Evolutionary conservation across 2,329 filamentous ascomycete genomes (phyloP), one percentile per base, ranked within the genome.

Genomic region (Niveomyces coronatus): DNA sequence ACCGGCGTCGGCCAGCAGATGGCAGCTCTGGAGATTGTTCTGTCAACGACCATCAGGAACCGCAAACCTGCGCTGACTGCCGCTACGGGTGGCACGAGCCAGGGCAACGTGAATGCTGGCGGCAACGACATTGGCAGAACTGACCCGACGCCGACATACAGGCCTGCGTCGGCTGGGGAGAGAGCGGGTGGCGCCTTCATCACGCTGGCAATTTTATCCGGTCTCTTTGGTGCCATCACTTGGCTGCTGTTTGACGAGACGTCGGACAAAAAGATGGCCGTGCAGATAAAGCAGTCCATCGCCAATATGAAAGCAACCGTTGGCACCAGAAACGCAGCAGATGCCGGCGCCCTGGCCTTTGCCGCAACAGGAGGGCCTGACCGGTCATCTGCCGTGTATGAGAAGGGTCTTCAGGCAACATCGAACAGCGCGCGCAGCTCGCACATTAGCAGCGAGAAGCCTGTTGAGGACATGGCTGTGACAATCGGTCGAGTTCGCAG

Each of bases 1-100:
- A 68, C 64, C 6, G 79, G 79, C 6, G 70, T 83, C 3, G 80
- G 80, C 5, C 77, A 83, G 54, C 78, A 83, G 56, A 84, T 85
- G 79, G 68, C 74, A 2, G 77, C 74, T 3, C 61, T 84, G 53
- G 76, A 82, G 49, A 65, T 81, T 9, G 69, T 81, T 6, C 66
- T 83, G 31, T 69, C 70, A 26, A 78, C 74, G 48, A 64, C 79
- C 53, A 70, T 81, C 35, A 48, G 63, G 24, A 44, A 64, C 6
- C 58, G 60, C 9, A 40, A 48, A 1, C 52, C 57, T 1, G 67
- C 70, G 0, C 58, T 70, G 28, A 73, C 68, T 4, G 55, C 64
- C 18, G 49, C 59, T 4, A 74, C 59, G 2, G 80, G 79, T 35
- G 79, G 79, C 17, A 81, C 67, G 11, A 74, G 69, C 44, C 51